phyloP scores from a whole-genome alignment of 208 protist species.

The Jaenimonas drosophilae region DNA sequence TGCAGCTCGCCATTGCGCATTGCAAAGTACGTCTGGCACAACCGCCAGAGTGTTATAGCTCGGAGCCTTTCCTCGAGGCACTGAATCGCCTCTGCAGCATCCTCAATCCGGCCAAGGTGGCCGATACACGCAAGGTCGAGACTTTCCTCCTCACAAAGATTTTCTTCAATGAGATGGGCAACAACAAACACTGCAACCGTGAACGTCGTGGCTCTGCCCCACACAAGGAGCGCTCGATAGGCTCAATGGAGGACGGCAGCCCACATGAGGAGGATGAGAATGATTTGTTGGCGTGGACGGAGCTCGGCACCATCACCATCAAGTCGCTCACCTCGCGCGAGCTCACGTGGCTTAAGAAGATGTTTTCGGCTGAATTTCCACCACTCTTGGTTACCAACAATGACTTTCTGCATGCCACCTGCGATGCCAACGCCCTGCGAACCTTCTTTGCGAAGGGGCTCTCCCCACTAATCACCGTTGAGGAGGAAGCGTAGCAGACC shows the following conservation, averaged over 20 bases:
- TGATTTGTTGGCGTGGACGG: constrained; percentile 10
- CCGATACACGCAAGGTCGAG: constrained; percentile 39
- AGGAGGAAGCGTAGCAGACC: constrained; percentile 2
- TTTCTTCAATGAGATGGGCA: constrained; percentile 15
- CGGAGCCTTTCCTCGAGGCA: constrained; percentile 30
- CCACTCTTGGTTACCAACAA: constrained; percentile 35
- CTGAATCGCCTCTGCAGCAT: constrained; percentile 34
- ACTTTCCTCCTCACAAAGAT: constrained; percentile 61
- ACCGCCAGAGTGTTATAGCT: constrained; percentile 47
- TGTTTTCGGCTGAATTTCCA: constrained; percentile 21
- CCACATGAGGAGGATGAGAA: constrained; percentile 3
- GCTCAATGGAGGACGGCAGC: not conserved
- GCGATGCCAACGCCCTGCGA: constrained; percentile 9
- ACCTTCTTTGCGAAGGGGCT: constrained; percentile 22
- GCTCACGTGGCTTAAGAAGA: constrained; percentile 58
- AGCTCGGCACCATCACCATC: constrained; percentile 23
- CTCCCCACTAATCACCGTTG: constrained; percentile 21
- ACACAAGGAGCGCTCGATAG: constrained; percentile 1
- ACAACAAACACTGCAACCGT: constrained; percentile 11
- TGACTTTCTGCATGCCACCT: constrained; percentile 15
- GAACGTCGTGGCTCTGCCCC: not conserved
- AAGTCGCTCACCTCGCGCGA: constrained; percentile 25
- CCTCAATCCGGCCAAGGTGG: constrained; percentile 14
- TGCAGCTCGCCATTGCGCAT: constrained; percentile 20
- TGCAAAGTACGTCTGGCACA: constrained; percentile 32